Conservation (phyloP, 305 asterid species). For the Solanum hybrid region DNA sequence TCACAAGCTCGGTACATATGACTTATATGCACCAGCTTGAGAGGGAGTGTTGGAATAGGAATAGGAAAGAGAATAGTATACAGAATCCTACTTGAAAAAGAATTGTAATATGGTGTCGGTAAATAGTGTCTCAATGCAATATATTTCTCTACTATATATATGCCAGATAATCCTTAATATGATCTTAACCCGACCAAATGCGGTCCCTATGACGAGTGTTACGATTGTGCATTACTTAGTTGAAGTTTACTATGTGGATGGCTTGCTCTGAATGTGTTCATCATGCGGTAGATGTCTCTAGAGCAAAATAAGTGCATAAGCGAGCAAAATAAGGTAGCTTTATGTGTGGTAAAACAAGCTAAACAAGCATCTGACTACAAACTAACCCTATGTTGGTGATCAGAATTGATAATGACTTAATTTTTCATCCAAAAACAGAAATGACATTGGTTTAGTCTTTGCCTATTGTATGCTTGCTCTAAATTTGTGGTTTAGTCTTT, state of each 20-base stretch:
- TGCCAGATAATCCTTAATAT: not conserved
- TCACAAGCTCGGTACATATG: not conserved
- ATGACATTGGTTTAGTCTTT: not conserved
- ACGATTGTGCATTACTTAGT: not conserved
- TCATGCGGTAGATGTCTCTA: not conserved
- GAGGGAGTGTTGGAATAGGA: not conserved
- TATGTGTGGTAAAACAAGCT: not conserved
- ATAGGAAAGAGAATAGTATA: not conserved
- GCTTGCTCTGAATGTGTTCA: not conserved
- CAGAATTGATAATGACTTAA: not conserved
- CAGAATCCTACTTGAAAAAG: not conserved
- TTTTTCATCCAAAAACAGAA: not conserved
- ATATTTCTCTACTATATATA: not conserved
- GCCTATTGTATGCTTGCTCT: not conserved
- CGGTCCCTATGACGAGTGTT: not conserved
- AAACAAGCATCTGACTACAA: not conserved
- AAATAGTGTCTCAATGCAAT: not conserved
- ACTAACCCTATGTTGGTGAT: not conserved
- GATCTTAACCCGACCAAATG: not conserved
- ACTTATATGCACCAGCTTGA: not conserved
- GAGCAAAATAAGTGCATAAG: not conserved
- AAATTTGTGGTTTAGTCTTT: not conserved
- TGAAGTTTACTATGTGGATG: not conserved
- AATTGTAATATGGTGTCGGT: not conserved
- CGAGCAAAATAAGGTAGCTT: not conserved